A percentile compares a stretch with the other conserved stretches of the same genome.
These are phyloP conservation scores for Phialophora expanda DNA, from an alignment of 2,329 filamentous ascomycete genomes.

Conservation along the genomic window DNA sequence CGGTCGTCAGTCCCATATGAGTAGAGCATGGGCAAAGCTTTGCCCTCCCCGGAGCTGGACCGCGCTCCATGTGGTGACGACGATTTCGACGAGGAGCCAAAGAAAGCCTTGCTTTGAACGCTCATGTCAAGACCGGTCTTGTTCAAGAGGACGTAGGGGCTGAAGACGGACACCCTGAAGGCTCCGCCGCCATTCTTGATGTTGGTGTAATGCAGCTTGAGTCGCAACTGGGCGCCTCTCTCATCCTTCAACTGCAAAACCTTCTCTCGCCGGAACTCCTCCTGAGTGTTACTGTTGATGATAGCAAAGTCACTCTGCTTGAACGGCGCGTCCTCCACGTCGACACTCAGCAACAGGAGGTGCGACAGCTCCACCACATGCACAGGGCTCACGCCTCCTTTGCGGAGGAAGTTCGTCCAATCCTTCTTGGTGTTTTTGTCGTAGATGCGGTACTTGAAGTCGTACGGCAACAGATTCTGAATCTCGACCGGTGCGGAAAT, in stretches of 20 bases:
- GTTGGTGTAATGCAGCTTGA: slow-evolving; percentile 88
- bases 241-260: slow-evolving; percentile 82
- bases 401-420: slow-evolving; percentile 97
- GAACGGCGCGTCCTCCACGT: slow-evolving; percentile 95
- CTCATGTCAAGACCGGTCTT: slow-evolving; percentile 89
- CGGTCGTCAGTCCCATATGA: slow-evolving; percentile 87
- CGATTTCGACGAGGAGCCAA: slow-evolving; percentile 78
- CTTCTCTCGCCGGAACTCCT: slow-evolving; percentile 86
- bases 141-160: slow-evolving; percentile 92
- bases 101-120: slow-evolving; percentile 84
- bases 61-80: slow-evolving; percentile 79
- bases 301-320: slow-evolving; percentile 96
- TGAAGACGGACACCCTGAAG: slow-evolving; percentile 94
- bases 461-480: slow-evolving; percentile 92
- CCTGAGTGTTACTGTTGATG: slow-evolving; percentile 85
- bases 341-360: slow-evolving; percentile 85
- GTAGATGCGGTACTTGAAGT: slow-evolving; percentile 99
- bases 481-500: slow-evolving; percentile 91
- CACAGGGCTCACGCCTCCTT: slow-evolving; percentile 94
- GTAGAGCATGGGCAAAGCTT: slow-evolving; percentile 92
- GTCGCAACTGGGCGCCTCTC: slow-evolving; percentile 75
- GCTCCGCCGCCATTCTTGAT: slow-evolving; percentile 92
- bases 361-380: slow-evolving; percentile 97
- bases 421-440: slow-evolving; percentile 99
- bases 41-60: slow-evolving; percentile 59